Base-by-base conservation (phyloP, 2,329 filamentous ascomycete genomes). In the Arthroderma sp. region DNA sequence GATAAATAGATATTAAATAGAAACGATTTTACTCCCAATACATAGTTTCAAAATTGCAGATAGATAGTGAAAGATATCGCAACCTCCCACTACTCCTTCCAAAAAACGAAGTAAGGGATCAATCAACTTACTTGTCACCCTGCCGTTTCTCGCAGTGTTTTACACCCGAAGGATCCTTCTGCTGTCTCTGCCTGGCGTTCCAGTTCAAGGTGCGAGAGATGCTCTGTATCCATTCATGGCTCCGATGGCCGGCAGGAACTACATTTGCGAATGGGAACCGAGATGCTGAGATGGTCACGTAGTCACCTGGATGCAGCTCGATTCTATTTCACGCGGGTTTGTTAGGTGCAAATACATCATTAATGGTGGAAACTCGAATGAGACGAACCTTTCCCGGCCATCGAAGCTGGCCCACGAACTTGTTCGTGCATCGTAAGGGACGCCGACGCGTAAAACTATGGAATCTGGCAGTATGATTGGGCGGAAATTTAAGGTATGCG, bases 341-440 rank as follows among this genome's bases (percentile, higher is more conserved):
- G 29, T 5, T 29, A 11, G 11, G 15, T 29, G 15, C 15, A 22
- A 22, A 22, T 38, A n/a, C 32, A 43, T 11, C 38, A 27, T 34
- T 9, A 10, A 39, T 9, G 22, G 9, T 10, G 37, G 38, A 29
- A 39, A 39, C 22, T 32, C 4, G 22, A 43, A 30, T 7, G 9
- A 10, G 29, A 47, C 63, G 54, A 55, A 74, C 66, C 87, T 78
- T 69, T 95, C 86, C 49, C 87, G 77, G 1, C 91, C 91, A 63
- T 98, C 91, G 60, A 98, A 98, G 63, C 86, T 94, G n/a, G 88
- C 91, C 89, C 91, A 98, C 36, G 83, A 88, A 54, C 79, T 83
- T 4, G 86, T 87, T 41, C 91, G 74, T 6, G 88, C 86, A 62
- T 93, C 82, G 61, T 94, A 96, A 0, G 91, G 91, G n/a, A 96